Conservation (phyloP, 495 filamentous ascomycete species). For the Podospora sp. region DNA sequence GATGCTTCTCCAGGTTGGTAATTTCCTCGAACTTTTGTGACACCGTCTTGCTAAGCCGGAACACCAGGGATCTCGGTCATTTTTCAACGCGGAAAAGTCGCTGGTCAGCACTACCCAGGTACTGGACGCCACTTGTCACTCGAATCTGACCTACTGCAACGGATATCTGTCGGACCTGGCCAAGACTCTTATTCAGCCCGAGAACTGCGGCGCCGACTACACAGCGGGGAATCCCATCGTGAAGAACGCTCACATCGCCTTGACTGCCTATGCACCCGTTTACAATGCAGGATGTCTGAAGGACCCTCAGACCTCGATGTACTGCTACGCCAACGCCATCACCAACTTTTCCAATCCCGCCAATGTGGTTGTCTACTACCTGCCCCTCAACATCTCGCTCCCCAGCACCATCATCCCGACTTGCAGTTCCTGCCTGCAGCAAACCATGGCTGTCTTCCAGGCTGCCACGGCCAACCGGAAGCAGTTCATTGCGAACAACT, state of each 20-base stretch:
- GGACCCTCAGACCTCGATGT: conserved; percentile 56
- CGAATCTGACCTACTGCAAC: conserved; percentile 61
- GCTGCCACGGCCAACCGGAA: conserved; percentile 59
- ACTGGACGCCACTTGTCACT: conserved; percentile 71
- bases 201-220: conserved; percentile 74
- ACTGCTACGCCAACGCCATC: conserved; percentile 83
- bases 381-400: conserved; percentile 75
- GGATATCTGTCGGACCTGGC: conserved; percentile 63
- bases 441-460: conserved; percentile 72
- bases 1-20: conserved; percentile 65
- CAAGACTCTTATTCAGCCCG: conserved; percentile 53
- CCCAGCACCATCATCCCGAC: conserved; percentile 64
- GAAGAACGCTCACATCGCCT: conserved; percentile 62
- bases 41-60: neutral
- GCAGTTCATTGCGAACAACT: conserved; percentile 61
- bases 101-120: conserved; percentile 65
- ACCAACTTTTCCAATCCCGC: conserved; percentile 68
- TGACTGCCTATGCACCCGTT: conserved; percentile 71
- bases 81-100: conserved; percentile 74
- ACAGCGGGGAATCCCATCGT: conserved; percentile 66
- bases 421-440: conserved; percentile 67
- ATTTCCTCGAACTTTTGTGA: neutral
- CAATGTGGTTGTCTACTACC: conserved; percentile 77
- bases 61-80: conserved; percentile 53
- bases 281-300: conserved; percentile 77